These are phyloP conservation scores for Aspergillus hiratsukae DNA, from an alignment of 2,329 filamentous ascomycete species.

Conservation along the genomic window DNA sequence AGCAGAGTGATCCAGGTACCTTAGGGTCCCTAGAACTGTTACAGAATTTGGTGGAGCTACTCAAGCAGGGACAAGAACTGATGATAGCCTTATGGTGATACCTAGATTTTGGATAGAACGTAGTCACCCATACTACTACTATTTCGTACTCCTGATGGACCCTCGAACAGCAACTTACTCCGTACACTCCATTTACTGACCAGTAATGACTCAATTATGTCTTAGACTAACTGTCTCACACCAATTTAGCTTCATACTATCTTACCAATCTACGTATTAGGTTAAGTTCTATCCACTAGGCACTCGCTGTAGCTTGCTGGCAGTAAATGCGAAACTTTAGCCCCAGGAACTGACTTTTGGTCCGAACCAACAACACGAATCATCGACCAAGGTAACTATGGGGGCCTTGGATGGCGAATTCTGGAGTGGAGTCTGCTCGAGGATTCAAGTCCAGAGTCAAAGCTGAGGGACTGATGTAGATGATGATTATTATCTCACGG, in stretches of 20 bases:
- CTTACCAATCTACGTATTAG: no score
- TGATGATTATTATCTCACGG: not conserved
- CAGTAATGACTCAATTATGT: not conserved
- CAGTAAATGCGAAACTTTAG: not conserved
- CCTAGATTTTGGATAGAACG: not conserved
- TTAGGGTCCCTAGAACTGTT: not conserved
- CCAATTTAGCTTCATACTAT: not conserved
- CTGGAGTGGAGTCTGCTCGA: not conserved
- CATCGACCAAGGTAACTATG: not conserved
- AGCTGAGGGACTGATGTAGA: not conserved
- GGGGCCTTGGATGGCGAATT: not conserved
- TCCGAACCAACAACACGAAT: not conserved
- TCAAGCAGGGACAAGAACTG: not conserved
- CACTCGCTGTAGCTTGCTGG: no score
- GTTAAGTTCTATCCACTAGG: no score
- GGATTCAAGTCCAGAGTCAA: not conserved
- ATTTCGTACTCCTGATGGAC: no score
- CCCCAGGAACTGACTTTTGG: not conserved
- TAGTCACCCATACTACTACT: not conserved
- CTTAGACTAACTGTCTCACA: not conserved
- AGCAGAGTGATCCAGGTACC: not conserved
- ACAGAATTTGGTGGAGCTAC: not conserved
- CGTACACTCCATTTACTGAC: no score
- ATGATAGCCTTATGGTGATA: not conserved
- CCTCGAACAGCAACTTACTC: no score